Conservation (phyloP, 345 rosid genomes). For the Orychophragmus violaceus region DNA sequence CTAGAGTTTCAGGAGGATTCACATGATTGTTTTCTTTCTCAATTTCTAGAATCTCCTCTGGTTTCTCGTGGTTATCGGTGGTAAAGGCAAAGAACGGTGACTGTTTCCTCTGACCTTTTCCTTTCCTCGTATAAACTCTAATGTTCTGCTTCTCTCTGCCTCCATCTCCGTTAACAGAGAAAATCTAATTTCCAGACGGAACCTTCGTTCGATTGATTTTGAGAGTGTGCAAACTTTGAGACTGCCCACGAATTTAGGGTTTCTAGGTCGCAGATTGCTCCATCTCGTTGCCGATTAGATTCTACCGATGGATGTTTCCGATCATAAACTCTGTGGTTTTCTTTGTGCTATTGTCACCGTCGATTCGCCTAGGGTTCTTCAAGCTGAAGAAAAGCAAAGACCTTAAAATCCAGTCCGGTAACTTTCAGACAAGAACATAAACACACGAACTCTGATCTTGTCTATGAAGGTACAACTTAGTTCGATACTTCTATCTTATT, state of each 20-base stretch:
- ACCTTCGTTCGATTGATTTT: slow-evolving; percentile 5
- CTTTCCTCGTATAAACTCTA: slow-evolving; percentile 80
- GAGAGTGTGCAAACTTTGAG: slow-evolving; percentile 5
- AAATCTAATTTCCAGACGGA: slow-evolving; percentile 37
- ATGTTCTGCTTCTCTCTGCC: slow-evolving; percentile 60
- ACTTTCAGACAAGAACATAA: too few species aligned
- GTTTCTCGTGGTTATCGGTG: slow-evolving; percentile 4
- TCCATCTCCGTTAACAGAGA: slow-evolving; percentile 54
- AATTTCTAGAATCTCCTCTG: neutral
- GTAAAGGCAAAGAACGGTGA: slow-evolving; percentile 14
- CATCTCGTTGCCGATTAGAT: neutral
- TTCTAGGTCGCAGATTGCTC: neutral
- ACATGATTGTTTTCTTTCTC: slow-evolving; percentile 9
- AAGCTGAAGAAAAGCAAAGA: too few species aligned
- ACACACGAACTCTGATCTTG: too few species aligned
- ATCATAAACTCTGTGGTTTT: slow-evolving; percentile 73
- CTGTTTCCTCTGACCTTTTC: slow-evolving; percentile 27
- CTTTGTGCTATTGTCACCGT: slow-evolving; percentile 49
- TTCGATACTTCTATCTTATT: too few species aligned
- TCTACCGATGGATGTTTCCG: slow-evolving; percentile 24
- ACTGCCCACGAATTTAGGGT: slow-evolving; percentile 15
- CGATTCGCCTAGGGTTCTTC: slow-evolving; percentile 37
- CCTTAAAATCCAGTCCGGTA: too few species aligned
- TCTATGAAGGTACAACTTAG: too few species aligned
- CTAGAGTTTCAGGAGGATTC: slow-evolving; percentile 26